These are phyloP conservation scores for Raffaelea albimanens DNA, from an alignment of 2,329 filamentous ascomycete genomes.

Conservation along the genomic window DNA sequence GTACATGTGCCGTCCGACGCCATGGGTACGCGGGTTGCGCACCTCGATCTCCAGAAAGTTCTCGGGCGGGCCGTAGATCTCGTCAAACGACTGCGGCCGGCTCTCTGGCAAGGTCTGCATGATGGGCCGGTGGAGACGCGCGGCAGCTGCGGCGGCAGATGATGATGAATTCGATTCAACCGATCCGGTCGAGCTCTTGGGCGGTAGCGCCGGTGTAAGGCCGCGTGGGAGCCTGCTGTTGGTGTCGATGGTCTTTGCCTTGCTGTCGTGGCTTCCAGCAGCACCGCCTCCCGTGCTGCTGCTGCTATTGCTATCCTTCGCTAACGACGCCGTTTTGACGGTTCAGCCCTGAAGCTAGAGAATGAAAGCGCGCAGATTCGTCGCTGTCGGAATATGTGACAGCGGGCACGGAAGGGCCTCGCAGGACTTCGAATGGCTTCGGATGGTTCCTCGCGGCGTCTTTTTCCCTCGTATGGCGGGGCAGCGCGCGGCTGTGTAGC, in stretches of 20 bases:
- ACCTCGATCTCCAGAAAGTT: constrained; percentile 99
- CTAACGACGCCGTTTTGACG: constrained; percentile 34
- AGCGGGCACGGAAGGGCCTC: neutral
- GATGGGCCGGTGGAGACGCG: constrained; percentile 17
- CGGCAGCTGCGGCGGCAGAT: constrained; percentile 27
- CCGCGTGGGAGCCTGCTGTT: constrained; percentile 1
- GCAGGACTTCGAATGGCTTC: neutral
- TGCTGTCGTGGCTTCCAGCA: constrained; percentile 6
- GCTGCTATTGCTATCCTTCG: constrained; percentile 25
- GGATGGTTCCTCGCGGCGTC: no score
- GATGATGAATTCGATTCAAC: constrained; percentile 26
- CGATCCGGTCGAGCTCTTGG: neutral
- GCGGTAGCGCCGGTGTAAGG: constrained; percentile 12
- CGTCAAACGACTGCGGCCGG: constrained; percentile 91
- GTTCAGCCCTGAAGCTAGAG: constrained; percentile 9
- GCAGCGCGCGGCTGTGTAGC: no score
- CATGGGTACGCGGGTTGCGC: constrained; percentile 85
- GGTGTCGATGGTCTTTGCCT: constrained; percentile 3
- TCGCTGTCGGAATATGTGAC: neutral
- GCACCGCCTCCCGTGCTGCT: constrained; percentile 11
- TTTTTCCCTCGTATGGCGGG: neutral
- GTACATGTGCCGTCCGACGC: constrained; percentile 92
- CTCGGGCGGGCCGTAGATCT: constrained; percentile 96
- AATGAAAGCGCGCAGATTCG: neutral
- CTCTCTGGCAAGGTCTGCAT: constrained; percentile 62